Conservation (phyloP, 2,329 filamentous ascomycete species). For the Cladobotryum mycophilum region DNA sequence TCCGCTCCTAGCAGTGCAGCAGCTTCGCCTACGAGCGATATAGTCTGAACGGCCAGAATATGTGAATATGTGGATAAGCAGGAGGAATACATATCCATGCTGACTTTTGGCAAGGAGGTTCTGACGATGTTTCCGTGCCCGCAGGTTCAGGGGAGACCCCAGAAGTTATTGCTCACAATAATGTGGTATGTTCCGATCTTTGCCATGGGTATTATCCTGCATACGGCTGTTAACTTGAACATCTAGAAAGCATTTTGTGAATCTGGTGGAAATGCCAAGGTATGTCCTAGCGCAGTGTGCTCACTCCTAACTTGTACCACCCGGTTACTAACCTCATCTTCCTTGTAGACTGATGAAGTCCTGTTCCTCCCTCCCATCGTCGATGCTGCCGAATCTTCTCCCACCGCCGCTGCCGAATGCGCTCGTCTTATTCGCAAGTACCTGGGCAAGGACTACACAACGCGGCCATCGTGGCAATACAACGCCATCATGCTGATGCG, state of each 20-base stretch:
- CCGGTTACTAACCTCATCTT: not conserved
- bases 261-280: slow-evolving; percentile 54
- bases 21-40: not conserved
- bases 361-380: slow-evolving; percentile 90
- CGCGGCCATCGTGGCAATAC: slow-evolving; percentile 71
- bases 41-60: not conserved
- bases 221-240: slow-evolving; percentile 15
- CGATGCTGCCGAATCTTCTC: slow-evolving; percentile 89
- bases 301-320: not conserved
- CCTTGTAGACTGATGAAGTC: slow-evolving; percentile 73
- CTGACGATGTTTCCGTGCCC: slow-evolving; percentile 3
- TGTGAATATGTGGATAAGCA: not conserved
- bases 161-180: slow-evolving; percentile 58
- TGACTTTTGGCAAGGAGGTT: not conserved
- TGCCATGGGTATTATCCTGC: not conserved
- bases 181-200: slow-evolving; percentile 50
- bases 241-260: slow-evolving; percentile 74
- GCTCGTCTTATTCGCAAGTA: slow-evolving; percentile 77
- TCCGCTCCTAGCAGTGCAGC: too few relatives aligned
- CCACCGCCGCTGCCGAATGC: slow-evolving; percentile 74
- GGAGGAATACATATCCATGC: not conserved
- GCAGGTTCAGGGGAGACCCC: slow-evolving; percentile 47
- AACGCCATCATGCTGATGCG: slow-evolving; percentile 93
- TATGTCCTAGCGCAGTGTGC: slow-evolving; percentile 25
- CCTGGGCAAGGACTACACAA: slow-evolving; percentile 64